A percentile compares a stretch with the other conserved stretches of the same genome.
These are phyloP conservation scores for Gnomoniopsis sp. DNA, from an alignment of 2,329 filamentous ascomycete genomes.

Conservation along the genomic window DNA sequence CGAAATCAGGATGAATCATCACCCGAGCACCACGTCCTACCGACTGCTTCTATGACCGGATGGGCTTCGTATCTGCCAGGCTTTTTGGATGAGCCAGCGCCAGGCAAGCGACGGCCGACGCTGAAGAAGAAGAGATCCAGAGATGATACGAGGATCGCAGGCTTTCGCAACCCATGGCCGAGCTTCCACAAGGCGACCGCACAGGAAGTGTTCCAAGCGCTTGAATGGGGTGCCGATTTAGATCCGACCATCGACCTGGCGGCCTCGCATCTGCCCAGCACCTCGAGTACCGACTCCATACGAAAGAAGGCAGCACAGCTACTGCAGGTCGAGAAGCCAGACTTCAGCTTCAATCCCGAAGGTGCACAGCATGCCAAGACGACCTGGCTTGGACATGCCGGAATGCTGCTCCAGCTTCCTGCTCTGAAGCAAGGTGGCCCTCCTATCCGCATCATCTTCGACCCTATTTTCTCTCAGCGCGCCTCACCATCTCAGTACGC, in stretches of 20 bases:
- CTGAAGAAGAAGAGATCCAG: not conserved
- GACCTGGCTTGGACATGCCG: slow-evolving; percentile 74
- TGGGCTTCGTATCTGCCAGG: slow-evolving; percentile 6
- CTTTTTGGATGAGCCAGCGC: not conserved
- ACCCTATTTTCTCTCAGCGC: slow-evolving; percentile 46
- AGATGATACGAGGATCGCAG: not conserved
- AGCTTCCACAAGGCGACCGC: slow-evolving; percentile 24
- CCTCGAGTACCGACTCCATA: not conserved
- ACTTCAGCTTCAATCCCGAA: slow-evolving; percentile 20
- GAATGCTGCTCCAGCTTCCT: slow-evolving; percentile 69
- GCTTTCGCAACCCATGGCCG: slow-evolving; percentile 28
- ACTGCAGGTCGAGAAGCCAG: slow-evolving; percentile 20
- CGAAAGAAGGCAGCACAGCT: slow-evolving; percentile 21
- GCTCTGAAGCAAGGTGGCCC: slow-evolving; percentile 1
- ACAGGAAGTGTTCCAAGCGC: slow-evolving; percentile 19
- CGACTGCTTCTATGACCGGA: not conserved
- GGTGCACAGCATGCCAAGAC: slow-evolving; percentile 31
- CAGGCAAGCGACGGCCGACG: slow-evolving; percentile 1
- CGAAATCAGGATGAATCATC: not conserved
- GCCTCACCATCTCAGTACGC: slow-evolving; percentile 38
- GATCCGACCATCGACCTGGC: slow-evolving; percentile 22
- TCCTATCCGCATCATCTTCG: slow-evolving; percentile 44
- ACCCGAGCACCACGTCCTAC: not conserved
- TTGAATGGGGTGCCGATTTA: slow-evolving; percentile 22
- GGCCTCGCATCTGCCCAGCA: slow-evolving; percentile 15